These are phyloP conservation scores for Noccaea caerulescens DNA, from an alignment of 345 rosid genomes.

Conservation along the genomic window DNA sequence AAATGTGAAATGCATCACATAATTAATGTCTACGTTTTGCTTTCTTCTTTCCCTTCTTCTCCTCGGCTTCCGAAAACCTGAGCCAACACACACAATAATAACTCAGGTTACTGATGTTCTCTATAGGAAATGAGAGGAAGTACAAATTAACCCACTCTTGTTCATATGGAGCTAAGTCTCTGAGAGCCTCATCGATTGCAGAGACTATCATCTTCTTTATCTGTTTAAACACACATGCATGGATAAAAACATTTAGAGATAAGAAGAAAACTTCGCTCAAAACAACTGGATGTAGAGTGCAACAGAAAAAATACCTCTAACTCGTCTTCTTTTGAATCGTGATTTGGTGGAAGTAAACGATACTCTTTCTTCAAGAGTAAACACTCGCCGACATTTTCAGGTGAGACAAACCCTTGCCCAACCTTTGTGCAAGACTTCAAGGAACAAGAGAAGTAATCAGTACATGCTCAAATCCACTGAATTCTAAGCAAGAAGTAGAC, in stretches of 20 bases:
- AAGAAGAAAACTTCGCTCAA: not conserved
- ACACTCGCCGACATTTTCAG: constrained; percentile 61
- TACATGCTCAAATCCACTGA: not conserved
- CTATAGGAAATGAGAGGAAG: not conserved
- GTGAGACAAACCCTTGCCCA: constrained; percentile 68
- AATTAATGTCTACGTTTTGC: not conserved
- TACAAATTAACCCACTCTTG: constrained; percentile 20
- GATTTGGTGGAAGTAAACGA: constrained; percentile 59
- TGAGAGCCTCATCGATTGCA: constrained; percentile 27
- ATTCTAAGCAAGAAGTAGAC: constrained; percentile 1
- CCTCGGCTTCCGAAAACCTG: not conserved
- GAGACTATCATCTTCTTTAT: constrained; percentile 29
- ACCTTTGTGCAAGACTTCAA: constrained; percentile 71
- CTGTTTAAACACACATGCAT: constrained; percentile 24
- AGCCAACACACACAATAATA: not conserved
- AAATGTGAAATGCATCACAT: not conserved
- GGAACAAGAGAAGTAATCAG: constrained; percentile 7
- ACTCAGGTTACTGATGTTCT: too few relatives aligned
- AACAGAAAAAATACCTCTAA: constrained; percentile 45
- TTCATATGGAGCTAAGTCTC: not conserved
- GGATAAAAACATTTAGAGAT: not conserved
- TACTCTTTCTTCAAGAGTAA: constrained; percentile 52
- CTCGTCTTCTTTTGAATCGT: constrained; percentile 59
- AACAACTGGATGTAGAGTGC: not conserved
- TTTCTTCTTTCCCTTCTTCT: not conserved